phyloP scores from a whole-genome alignment of 768 basidiomycete species.

The Termitomyces sp. region DNA sequence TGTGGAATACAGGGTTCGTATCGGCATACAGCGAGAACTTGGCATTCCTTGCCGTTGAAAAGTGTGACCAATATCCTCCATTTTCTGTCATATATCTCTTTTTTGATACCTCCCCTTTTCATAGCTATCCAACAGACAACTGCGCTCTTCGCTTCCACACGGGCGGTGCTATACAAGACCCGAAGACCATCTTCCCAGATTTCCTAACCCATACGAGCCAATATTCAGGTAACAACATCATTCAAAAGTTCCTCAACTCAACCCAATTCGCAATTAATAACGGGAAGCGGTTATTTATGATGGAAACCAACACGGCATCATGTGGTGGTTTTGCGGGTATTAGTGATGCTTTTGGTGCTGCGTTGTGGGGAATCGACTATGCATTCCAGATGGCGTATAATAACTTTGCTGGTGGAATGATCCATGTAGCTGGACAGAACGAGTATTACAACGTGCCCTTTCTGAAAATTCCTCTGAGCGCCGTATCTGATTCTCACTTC shows the following conservation, averaged over 20 bases:
- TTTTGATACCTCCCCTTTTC: constrained; percentile 9
- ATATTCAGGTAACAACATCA: constrained; percentile 33
- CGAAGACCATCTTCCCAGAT: constrained; percentile 41
- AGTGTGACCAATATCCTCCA: constrained; percentile 28
- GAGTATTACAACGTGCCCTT: constrained; percentile 60
- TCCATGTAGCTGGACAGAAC: constrained; percentile 59
- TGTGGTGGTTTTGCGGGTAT: constrained; percentile 66
- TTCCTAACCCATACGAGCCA: constrained; percentile 56
- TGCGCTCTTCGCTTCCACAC: constrained; percentile 45
- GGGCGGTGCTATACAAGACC: constrained; percentile 30
- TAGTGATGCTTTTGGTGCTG: constrained; percentile 55
- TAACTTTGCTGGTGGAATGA: constrained; percentile 45
- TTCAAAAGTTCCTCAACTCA: constrained; percentile 46
- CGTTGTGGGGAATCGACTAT: constrained; percentile 62
- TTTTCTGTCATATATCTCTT: constrained; percentile 11
- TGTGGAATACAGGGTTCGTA: constrained; percentile 50
- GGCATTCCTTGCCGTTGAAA: constrained; percentile 48
- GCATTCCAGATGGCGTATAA: constrained; percentile 49
- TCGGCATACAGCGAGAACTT: constrained; percentile 30
- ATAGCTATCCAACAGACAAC: constrained; percentile 57
- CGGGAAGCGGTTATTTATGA: constrained; percentile 50
- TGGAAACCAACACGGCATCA: constrained; percentile 66
- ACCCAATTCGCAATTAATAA: constrained; percentile 35
- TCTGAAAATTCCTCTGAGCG: constrained; percentile 24
- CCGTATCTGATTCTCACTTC: constrained; percentile 27